Evolutionary conservation across 495 filamentous ascomycete species (phyloP).

Genomic region (Rostrohypoxylon terebratum): DNA sequence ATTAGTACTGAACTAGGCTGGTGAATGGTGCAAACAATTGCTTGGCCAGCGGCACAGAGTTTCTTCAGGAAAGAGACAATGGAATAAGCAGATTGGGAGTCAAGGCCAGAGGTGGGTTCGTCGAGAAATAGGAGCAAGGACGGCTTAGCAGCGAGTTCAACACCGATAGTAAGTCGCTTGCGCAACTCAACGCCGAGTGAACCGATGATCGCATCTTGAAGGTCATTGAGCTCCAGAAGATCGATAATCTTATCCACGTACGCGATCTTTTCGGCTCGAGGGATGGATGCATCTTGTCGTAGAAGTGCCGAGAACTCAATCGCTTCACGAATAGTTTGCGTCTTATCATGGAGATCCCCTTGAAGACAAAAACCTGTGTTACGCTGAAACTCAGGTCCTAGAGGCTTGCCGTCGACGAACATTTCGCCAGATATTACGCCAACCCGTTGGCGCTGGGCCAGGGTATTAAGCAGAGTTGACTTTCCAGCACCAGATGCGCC

Average conservation of each 20-base stretch:
- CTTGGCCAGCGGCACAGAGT: conserved; percentile 78
- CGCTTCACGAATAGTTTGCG: conserved; percentile 87
- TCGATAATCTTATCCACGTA: conserved; percentile 92
- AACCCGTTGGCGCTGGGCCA: conserved; percentile 79
- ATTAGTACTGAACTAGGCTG: conserved; percentile 72
- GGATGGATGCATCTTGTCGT: conserved; percentile 74
- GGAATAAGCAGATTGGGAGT: conserved; percentile 84
- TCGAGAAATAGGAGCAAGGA: conserved; percentile 84
- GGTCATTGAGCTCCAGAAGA: conserved; percentile 82
- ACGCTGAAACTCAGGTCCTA: conserved; percentile 79
- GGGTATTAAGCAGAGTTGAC: conserved; percentile 78
- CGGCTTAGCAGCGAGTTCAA: conserved; percentile 91
- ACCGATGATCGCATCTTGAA: conserved; percentile 85
- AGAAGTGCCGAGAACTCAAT: conserved; percentile 83
- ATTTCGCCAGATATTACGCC: conserved; percentile 80
- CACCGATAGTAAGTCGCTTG: conserved; percentile 85
- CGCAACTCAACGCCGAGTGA: conserved; percentile 73
- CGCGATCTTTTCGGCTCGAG: conserved; percentile 77
- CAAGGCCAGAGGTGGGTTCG: conserved; percentile 84
- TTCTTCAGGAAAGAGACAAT: conserved; percentile 89
- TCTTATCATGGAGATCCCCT: conserved; percentile 85
- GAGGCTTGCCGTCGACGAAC: conserved; percentile 78
- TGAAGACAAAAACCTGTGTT: conserved; percentile 89
- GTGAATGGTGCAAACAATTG: conserved; percentile 86
- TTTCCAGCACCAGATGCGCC: conserved; percentile 87